Percentiles rank a stretch among this genome's conserved stretches.
phyloP scores from a whole-genome alignment of 306 rosid genomes.

The Casuarina equisetifolia region DNA sequence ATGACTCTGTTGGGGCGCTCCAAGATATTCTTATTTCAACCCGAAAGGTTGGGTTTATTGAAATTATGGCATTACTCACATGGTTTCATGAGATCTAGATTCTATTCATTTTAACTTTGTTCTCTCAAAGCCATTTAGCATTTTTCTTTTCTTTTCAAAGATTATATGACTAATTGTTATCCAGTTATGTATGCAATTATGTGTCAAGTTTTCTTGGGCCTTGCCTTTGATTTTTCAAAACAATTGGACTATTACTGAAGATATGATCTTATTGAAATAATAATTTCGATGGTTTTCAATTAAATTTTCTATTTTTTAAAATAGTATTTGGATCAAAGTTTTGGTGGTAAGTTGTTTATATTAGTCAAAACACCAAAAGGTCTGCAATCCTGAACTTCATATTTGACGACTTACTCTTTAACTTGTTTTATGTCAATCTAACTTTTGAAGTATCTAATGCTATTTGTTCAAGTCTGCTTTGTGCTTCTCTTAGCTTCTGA shows the following conservation, averaged over 20 bases:
- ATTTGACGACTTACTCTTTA: neutral
- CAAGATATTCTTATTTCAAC: conserved; percentile 53
- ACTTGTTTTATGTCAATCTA: neutral
- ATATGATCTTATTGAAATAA: neutral
- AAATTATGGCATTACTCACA: conserved; percentile 28
- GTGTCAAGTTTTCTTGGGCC: neutral
- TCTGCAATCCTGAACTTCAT: neutral
- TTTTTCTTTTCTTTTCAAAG: neutral
- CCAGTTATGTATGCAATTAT: neutral
- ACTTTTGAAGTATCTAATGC: neutral
- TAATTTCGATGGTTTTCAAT: neutral
- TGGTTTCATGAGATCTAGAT: conserved; percentile 22
- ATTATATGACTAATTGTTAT: neutral
- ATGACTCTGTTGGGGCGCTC: conserved; percentile 49
- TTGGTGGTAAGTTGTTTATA: neutral
- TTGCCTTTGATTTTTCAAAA: neutral
- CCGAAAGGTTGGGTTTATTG: conserved; percentile 65
- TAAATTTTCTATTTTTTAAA: neutral
- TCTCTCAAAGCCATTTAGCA: neutral
- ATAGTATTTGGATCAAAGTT: neutral
- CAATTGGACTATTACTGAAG: neutral
- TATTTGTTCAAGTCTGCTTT: conserved; percentile 17
- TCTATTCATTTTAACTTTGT: conserved; percentile 7
- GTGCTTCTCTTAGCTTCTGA: conserved; percentile 10
- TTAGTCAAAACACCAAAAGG: neutral